These are phyloP conservation scores for Malassezia pachydermatis DNA, from an alignment of 1,284 basidiomycete genomes.

Conservation along the genomic window DNA sequence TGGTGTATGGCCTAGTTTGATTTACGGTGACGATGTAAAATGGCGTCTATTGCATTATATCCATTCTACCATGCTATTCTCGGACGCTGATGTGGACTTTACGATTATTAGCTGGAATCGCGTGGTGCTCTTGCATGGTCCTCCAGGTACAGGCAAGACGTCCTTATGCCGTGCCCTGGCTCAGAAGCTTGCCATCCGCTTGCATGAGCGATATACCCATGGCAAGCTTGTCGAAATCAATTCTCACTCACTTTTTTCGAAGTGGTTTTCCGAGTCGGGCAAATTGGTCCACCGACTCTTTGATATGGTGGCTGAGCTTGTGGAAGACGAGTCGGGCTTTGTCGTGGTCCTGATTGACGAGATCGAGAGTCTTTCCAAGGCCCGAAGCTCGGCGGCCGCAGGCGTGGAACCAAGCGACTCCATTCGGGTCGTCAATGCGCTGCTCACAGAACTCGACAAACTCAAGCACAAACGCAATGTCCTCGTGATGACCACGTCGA, in stretches of 20 bases:
- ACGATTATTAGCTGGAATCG: slow-evolving; percentile 92
- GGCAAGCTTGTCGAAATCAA: slow-evolving; percentile 91
- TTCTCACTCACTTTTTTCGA: slow-evolving; percentile 46
- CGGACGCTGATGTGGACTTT: slow-evolving; percentile 76
- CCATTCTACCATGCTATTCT: slow-evolving; percentile 78
- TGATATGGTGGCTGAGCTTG: slow-evolving; percentile 71
- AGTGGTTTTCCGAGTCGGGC: slow-evolving; percentile 82
- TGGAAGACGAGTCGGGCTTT: slow-evolving; percentile 77
- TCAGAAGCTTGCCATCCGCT: slow-evolving; percentile 84
- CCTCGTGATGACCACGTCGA: slow-evolving; percentile 90
- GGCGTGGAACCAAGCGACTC: slow-evolving; percentile 92
- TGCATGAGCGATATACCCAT: slow-evolving; percentile 73
- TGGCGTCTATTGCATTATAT: slow-evolving; percentile 80
- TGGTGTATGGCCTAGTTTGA: slow-evolving; percentile 69
- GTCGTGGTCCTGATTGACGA: slow-evolving; percentile 95
- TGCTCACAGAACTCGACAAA: slow-evolving; percentile 93
- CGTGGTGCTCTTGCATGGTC: slow-evolving; percentile 84
- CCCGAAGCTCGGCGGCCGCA: slow-evolving; percentile 80
- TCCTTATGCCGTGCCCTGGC: slow-evolving; percentile 85
- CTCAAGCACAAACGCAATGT: slow-evolving; percentile 85
- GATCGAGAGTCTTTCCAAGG: slow-evolving; percentile 88
- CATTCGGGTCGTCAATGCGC: slow-evolving; percentile 88
- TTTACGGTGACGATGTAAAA: slow-evolving; percentile 84
- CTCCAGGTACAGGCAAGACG: slow-evolving; percentile 96
- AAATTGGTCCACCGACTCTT: slow-evolving; percentile 95